Evolutionary conservation across 2,329 filamentous ascomycete species (phyloP).

Genomic region (Aureobasidium musti): DNA sequence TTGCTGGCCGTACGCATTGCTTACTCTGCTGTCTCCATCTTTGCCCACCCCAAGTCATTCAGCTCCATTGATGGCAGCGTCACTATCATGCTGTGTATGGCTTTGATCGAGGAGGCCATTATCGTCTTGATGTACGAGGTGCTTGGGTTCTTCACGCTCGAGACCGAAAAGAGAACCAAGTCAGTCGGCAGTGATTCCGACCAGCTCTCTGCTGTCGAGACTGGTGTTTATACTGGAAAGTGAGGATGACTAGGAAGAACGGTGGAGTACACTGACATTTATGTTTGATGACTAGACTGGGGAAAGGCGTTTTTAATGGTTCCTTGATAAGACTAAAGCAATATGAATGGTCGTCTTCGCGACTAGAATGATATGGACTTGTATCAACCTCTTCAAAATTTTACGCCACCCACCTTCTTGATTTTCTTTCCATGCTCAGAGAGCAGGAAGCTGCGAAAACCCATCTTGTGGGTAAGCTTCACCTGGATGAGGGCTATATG

Average conservation of each 20-base stretch:
- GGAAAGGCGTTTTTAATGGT: neutral
- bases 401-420: no score
- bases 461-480: no score
- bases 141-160: conserved; percentile 21
- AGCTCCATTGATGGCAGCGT: conserved; percentile 19
- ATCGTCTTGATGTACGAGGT: conserved; percentile 18
- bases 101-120: conserved; percentile 18
- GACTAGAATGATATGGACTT: neutral
- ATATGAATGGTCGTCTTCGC: no score
- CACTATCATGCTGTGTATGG: conserved; percentile 25
- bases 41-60: conserved; percentile 31
- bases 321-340: neutral
- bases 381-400: neutral
- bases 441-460: no score
- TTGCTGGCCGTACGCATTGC: conserved; percentile 43
- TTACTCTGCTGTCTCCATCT: conserved; percentile 37
- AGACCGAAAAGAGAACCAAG: neutral
- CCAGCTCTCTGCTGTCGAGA: neutral
- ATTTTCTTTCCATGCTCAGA: no score
- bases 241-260: neutral
- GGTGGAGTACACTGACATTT: neutral
- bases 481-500: no score
- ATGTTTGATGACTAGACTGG: neutral
- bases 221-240: neutral
- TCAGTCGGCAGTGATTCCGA: conserved; percentile 7